phyloP scores from a whole-genome alignment of 2,329 filamentous ascomycete genomes.

The Fusarium brachygibbosum region DNA sequence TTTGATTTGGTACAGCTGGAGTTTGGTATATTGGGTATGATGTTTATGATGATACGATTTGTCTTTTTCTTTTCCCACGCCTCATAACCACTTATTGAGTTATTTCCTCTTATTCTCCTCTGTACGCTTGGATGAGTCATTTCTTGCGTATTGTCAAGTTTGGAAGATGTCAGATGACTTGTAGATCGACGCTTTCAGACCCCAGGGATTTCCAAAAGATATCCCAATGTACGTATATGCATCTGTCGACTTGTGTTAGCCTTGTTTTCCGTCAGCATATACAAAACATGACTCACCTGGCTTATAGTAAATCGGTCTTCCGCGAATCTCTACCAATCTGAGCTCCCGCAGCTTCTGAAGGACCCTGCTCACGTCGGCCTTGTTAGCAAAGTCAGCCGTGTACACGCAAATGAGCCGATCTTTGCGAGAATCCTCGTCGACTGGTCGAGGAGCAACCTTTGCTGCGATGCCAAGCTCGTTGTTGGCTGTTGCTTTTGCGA shows the following conservation, averaged over 20 bases:
- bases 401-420: slow-evolving; percentile 80
- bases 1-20: slow-evolving; percentile 11
- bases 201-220: slow-evolving; percentile 70
- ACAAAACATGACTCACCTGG: slow-evolving; percentile 64
- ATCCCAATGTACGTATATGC: slow-evolving; percentile 77
- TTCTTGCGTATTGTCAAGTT: slow-evolving; percentile 16
- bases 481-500: slow-evolving; percentile 76
- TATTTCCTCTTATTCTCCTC: slow-evolving; percentile 6
- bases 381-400: slow-evolving; percentile 79
- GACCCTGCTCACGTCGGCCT: slow-evolving; percentile 76
- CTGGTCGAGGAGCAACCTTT: slow-evolving; percentile 74
- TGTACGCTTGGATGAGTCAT: slow-evolving; percentile 21
- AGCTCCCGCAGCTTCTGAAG: slow-evolving; percentile 72
- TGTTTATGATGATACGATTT: slow-evolving; percentile 35
- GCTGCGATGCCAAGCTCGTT: slow-evolving; percentile 79
- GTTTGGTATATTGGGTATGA: slow-evolving; percentile 31
- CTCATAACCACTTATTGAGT: slow-evolving; percentile 5
- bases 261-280: slow-evolving; percentile 7
- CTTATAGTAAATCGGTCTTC: slow-evolving; percentile 80
- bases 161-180: slow-evolving; percentile 60
- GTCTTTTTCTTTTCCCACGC: slow-evolving; percentile 3
- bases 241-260: slow-evolving; percentile 60
- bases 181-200: slow-evolving; percentile 71
- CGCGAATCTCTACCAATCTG: slow-evolving; percentile 65
- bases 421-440: slow-evolving; percentile 55